Percentiles rank a stretch among this genome's conserved stretches.
These are phyloP conservation scores for Coccomyxa sp. DNA, from an alignment of 139 green algal genomes.

Conservation along the genomic window DNA sequence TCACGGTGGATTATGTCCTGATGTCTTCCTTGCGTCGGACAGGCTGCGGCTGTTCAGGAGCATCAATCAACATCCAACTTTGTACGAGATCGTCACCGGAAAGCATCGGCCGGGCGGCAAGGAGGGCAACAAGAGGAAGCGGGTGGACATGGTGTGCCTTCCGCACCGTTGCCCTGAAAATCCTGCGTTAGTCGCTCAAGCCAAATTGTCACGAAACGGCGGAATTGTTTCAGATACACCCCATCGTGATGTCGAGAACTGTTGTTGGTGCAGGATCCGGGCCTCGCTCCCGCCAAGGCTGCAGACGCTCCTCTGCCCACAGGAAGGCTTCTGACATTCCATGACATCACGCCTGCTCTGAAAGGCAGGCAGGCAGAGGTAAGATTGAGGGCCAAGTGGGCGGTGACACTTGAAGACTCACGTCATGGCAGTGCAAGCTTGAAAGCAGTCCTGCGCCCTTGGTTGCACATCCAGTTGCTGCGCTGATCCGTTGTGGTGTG, in stretches of 20 bases:
- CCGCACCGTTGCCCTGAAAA: not conserved
- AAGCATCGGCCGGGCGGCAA: slow-evolving; percentile 12
- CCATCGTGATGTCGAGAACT: not conserved
- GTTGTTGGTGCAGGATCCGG: not conserved
- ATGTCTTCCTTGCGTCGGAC: not conserved
- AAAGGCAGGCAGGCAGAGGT: slow-evolving; percentile 71
- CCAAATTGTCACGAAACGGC: not conserved
- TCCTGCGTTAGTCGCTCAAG: not conserved
- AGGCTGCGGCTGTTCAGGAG: slow-evolving; percentile 75
- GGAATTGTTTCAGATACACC: not conserved
- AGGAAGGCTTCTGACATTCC: slow-evolving; percentile 34
- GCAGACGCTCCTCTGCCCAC: slow-evolving; percentile 30
- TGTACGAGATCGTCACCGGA: slow-evolving; percentile 80
- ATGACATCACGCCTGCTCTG: slow-evolving; percentile 53
- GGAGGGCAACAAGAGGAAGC: slow-evolving; percentile 7
- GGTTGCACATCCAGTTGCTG: not conserved
- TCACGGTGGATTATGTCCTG: not conserved
- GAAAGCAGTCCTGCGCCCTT: too few species aligned
- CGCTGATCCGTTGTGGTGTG: not conserved
- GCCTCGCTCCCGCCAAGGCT: slow-evolving; percentile 5
- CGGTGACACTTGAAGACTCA: not conserved
- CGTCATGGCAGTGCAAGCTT: not conserved
- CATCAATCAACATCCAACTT: slow-evolving; percentile 80
- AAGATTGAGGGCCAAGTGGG: not conserved
- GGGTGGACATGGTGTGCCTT: slow-evolving; percentile 4